Base-by-base conservation (phyloP, 257 asterid genomes). In the Osmanthus fragrans region DNA sequence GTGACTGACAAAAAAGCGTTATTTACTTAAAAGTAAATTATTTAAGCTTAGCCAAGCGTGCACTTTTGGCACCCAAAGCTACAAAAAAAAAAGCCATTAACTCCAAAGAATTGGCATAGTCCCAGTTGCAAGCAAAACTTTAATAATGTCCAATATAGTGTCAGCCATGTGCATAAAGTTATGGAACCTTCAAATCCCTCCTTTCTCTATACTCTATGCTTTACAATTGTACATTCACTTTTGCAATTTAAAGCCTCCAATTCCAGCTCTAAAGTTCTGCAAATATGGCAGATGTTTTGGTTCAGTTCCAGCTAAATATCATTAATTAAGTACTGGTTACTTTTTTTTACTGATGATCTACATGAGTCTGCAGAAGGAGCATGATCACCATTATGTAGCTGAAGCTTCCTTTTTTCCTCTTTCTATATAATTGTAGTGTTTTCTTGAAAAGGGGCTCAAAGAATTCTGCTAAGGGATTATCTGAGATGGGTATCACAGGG, bases 121-220 rank as follows among this genome's bases (percentile, higher is more conserved):
- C 87, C 85, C 83, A 81, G 80, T 72, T 75, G 72, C 74, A 86
- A 81, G 87, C 87, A 86, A 25, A 86, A 67, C 81, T 83, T 81
- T 79, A 13, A 83, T 79, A 68, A 80, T 70, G 9, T 39, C 83
- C 76, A 76, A 79, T 76, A 70, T 58, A 71, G 83, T 78, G 83
- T 84, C 81, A 78, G 71, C 84, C 90, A 87, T 82, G 90, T 87
- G 90, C 81, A 71, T 72, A 82, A 87, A 87, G 87, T 45, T 71
- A 77, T 79, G 76, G 45, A 76, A 27, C 80, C 83, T 85, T 77
- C 72, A 78, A 45, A 23, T 40, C 78, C 64, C 10, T 21, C 42
- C 75, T 78, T 81, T 77, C 71, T 25, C n/a, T 64, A 30, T 68
- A 67, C 47, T 49, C 79, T 47, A 13, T 16, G 30, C 74, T 73